Evolutionary conservation across 176 grass and related monocot genomes (phyloP).

Genomic region (Pontederia paniculata): DNA sequence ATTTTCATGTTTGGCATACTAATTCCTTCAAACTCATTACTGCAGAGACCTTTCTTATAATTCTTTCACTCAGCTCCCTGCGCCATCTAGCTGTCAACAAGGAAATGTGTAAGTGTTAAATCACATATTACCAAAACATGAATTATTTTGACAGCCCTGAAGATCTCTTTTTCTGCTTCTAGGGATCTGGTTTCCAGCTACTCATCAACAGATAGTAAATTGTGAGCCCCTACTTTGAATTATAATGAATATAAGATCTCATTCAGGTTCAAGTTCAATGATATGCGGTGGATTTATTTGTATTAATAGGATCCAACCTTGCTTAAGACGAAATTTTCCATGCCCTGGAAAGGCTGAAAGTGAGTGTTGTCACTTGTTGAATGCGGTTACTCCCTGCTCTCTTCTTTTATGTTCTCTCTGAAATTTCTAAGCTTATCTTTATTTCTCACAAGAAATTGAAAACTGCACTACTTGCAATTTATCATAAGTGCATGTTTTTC

Average conservation of each 20-base stretch:
- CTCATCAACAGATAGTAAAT: conserved; percentile 3
- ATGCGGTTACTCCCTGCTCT: no score
- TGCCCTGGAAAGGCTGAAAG: background rate
- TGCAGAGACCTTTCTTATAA: conserved; percentile 17
- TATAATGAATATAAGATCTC: no score
- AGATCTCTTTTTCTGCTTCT: background rate
- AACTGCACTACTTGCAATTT: no score
- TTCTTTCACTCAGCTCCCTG: background rate
- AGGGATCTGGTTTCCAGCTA: conserved; percentile 16
- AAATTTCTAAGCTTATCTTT: no score
- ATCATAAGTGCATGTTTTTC: no score
- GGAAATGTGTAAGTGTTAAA: conserved; percentile 4
- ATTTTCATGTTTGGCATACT: no score
- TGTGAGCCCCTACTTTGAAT: background rate
- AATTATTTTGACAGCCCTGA: background rate
- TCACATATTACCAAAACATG: background rate
- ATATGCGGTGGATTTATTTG: background rate
- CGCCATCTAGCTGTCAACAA: background rate
- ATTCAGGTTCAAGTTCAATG: no score
- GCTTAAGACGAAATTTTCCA: conserved; percentile 9
- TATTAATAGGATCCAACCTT: background rate
- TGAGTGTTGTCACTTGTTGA: background rate
- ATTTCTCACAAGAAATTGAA: no score
- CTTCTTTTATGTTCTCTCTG: no score
- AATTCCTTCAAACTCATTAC: background rate